Evolutionary conservation across 352 stramenopile species (phyloP).

Genomic region (Globisporangium nodosum): DNA sequence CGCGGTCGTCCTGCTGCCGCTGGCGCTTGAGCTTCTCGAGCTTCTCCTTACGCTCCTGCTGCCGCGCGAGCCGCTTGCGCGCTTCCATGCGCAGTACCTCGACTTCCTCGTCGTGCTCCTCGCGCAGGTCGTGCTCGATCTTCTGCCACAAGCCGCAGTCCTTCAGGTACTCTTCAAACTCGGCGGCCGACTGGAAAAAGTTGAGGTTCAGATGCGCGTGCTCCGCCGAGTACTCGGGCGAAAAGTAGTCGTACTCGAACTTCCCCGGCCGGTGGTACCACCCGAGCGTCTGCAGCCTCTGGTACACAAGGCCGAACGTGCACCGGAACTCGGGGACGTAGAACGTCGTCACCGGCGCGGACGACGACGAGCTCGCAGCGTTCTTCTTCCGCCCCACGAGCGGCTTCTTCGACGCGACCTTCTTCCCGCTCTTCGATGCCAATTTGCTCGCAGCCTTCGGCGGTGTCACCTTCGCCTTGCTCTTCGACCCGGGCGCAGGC

Average conservation of each 20-base stretch:
- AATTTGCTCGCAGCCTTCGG: constrained; percentile 16
- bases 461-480: constrained; percentile 7
- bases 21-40: constrained; percentile 16
- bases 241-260: constrained; percentile 85
- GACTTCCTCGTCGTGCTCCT: constrained; percentile 46
- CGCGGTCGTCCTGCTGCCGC: constrained; percentile 8
- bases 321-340: constrained; percentile 54
- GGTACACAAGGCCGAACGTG: constrained; percentile 64
- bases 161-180: constrained; percentile 58
- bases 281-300: constrained; percentile 47
- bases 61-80: constrained; percentile 9
- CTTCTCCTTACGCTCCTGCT: constrained; percentile 14
- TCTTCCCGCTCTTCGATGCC: constrained; percentile 22
- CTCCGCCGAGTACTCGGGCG: constrained; percentile 48
- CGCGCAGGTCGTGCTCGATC: constrained; percentile 46
- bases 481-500: not conserved
- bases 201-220: constrained; percentile 49
- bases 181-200: constrained; percentile 57
- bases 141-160: constrained; percentile 48
- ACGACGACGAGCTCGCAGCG: not conserved
- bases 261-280: constrained; percentile 49
- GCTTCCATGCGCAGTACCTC: constrained; percentile 47
- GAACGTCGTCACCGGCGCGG: constrained; percentile 21
- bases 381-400: constrained; percentile 20
- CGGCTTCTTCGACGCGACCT: constrained; percentile 19